These are phyloP conservation scores for Striga asiatica DNA, from an alignment of 257 asterid genomes.

Conservation along the genomic window DNA sequence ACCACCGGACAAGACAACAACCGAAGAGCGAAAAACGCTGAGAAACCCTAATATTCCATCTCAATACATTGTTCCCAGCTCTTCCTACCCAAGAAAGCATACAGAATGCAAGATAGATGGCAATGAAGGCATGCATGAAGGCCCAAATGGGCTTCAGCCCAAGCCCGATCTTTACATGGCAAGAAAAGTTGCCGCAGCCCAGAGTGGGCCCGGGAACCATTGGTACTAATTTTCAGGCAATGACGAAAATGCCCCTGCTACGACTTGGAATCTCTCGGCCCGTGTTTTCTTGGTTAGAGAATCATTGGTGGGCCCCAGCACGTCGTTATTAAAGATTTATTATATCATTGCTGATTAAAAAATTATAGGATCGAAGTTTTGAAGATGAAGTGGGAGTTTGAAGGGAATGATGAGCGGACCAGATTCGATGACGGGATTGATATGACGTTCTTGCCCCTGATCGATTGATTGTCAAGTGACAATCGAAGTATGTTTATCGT, in stretches of 20 bases:
- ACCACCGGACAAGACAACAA: conserved; percentile 41
- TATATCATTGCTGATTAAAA: too few relatives aligned
- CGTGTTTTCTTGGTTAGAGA: background rate
- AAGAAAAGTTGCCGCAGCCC: conserved; percentile 39
- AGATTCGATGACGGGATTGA: background rate
- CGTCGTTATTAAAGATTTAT: too few relatives aligned
- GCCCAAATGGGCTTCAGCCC: conserved; percentile 32
- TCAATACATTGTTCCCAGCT: conserved; percentile 47
- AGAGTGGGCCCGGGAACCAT: conserved; percentile 30
- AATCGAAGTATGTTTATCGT: background rate
- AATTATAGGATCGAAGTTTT: too few relatives aligned
- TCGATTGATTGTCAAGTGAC: background rate
- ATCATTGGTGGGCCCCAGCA: background rate
- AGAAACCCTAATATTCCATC: conserved; percentile 50
- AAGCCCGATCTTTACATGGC: conserved; percentile 35
- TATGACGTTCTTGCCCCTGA: background rate
- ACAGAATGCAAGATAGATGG: conserved; percentile 27
- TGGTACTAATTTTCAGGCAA: conserved; percentile 28
- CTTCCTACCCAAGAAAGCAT: conserved; percentile 38
- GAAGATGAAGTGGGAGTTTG: background rate
- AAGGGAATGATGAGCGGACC: background rate
- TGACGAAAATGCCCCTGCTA: background rate
- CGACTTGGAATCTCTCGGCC: background rate
- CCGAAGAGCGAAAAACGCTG: conserved; percentile 44
- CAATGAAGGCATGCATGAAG: conserved; percentile 22